phyloP scores from a whole-genome alignment of 108 stramenopile species.

The Cyclotella sp. region DNA sequence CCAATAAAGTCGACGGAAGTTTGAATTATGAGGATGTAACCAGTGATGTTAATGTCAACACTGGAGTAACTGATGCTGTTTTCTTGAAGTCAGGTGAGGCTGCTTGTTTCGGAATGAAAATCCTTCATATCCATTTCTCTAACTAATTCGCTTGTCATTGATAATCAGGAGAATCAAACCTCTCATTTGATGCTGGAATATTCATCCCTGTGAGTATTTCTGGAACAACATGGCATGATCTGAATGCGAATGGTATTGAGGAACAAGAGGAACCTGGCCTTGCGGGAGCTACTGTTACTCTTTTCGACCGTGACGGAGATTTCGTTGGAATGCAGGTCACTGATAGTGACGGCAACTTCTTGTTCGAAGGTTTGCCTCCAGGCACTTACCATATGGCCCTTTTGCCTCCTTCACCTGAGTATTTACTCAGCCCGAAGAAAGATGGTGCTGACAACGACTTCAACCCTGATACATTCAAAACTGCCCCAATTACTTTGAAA shows the following conservation, averaged over 20 bases:
- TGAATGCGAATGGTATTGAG: conserved; percentile 44
- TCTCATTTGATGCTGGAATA: conserved; percentile 52
- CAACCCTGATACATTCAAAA: conserved; percentile 32
- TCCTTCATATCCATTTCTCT: background rate
- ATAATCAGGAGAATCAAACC: conserved; percentile 23
- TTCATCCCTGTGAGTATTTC: conserved; percentile 47
- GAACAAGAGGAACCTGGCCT: conserved; percentile 43
- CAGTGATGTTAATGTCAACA: conserved; percentile 42
- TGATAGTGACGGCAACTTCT: conserved; percentile 25
- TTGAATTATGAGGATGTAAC: conserved; percentile 44
- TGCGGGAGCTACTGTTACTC: conserved; percentile 27
- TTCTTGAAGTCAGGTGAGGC: conserved; percentile 14
- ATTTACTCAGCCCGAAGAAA: conserved; percentile 22
- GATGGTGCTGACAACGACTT: conserved; percentile 29
- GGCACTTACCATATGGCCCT: conserved; percentile 31
- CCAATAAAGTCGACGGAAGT: conserved; percentile 40
- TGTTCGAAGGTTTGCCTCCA: conserved; percentile 45
- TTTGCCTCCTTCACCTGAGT: conserved; percentile 30
- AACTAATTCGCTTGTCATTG: background rate
- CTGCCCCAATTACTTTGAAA: conserved; percentile 25
- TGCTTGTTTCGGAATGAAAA: background rate
- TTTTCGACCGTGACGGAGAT: conserved; percentile 47
- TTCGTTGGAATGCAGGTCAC: conserved; percentile 15
- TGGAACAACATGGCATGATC: conserved; percentile 55
- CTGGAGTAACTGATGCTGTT: conserved; percentile 29